A percentile compares a stretch with the other conserved stretches of the same genome.
Conservation (phyloP, 2,329 filamentous ascomycete species). For the Mariannaea sp. region DNA sequence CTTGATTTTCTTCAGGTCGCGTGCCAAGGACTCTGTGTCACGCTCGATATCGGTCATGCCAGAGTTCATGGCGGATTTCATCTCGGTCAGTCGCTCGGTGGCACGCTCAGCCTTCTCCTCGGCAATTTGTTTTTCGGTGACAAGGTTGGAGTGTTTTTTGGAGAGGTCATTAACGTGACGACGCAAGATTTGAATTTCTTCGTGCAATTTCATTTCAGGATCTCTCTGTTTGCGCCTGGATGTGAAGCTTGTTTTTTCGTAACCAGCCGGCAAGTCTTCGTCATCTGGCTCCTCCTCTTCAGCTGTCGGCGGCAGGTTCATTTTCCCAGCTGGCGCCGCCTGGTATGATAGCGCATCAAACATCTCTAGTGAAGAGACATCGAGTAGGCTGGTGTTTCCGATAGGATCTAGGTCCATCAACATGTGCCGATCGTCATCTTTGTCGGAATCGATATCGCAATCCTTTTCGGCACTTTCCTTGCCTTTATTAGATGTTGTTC, state of each 20-base stretch:
- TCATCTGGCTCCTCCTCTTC: conserved; percentile 29
- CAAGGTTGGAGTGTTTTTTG: conserved; percentile 24
- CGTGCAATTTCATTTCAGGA: conserved; percentile 12
- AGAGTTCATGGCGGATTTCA: conserved; percentile 33
- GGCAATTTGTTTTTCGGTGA: conserved; percentile 38
- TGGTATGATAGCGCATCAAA: conserved; percentile 24
- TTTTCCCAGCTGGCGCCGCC: conserved; percentile 4
- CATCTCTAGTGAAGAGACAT: conserved; percentile 18
- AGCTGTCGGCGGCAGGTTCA: conserved; percentile 12
- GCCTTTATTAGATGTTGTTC: conserved; percentile 12
- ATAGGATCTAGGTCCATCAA: conserved; percentile 21
- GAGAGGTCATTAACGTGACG: conserved; percentile 31
- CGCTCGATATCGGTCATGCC: conserved; percentile 32
- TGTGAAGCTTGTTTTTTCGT: conserved; percentile 20
- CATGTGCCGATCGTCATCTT: conserved; percentile 13
- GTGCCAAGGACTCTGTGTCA: conserved; percentile 30
- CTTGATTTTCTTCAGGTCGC: conserved; percentile 29
- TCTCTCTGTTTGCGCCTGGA: conserved; percentile 14
- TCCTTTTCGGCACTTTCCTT: conserved; percentile 9
- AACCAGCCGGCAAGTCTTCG: conserved; percentile 22
- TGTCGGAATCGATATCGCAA: conserved; percentile 1
- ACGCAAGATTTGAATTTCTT: conserved; percentile 25
- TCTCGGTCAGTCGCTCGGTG: conserved; percentile 30
- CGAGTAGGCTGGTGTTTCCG: conserved; percentile 10
- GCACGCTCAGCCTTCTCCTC: conserved; percentile 39